These are phyloP conservation scores for Zalaria sp. DNA, from an alignment of 2,329 filamentous ascomycete species.

Conservation along the genomic window DNA sequence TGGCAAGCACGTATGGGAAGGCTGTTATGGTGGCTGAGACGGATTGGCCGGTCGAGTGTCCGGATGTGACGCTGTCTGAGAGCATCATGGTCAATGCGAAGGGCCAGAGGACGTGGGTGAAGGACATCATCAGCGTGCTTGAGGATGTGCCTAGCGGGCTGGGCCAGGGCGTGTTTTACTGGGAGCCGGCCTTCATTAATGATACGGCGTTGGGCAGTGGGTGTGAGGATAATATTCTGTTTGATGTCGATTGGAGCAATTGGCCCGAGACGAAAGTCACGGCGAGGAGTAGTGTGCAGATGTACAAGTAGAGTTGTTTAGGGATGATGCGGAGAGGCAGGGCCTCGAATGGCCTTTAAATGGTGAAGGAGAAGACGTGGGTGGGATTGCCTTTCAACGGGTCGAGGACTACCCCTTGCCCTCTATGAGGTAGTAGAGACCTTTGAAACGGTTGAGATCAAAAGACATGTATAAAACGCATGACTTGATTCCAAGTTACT, in stretches of 20 bases:
- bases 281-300: constrained; percentile 15
- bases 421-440: too few relatives aligned
- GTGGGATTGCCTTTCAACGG: too few relatives aligned
- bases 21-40: constrained; percentile 17
- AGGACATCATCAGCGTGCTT: constrained; percentile 11
- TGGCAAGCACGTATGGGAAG: constrained; percentile 17
- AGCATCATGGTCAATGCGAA: constrained; percentile 12
- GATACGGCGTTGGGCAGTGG: constrained; percentile 15
- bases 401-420: too few relatives aligned
- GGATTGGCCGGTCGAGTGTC: constrained; percentile 17
- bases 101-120: constrained; percentile 15
- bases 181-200: constrained; percentile 18
- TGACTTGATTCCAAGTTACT: too few relatives aligned
- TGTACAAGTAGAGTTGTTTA: constrained; percentile 9
- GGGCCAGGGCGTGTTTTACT: constrained; percentile 18
- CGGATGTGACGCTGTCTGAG: constrained; percentile 11
- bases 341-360: too few relatives aligned
- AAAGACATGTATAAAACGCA: too few relatives aligned
- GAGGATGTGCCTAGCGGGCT: constrained; percentile 8
- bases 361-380: too few relatives aligned
- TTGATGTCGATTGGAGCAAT: constrained; percentile 16
- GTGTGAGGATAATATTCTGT: constrained; percentile 15
- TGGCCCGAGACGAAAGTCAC: constrained; percentile 13
- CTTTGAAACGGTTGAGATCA: too few relatives aligned
- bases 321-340: not conserved